Percentiles rank a stretch among this genome's conserved stretches.
Evolutionary conservation across 768 basidiomycete genomes (phyloP).

Genomic region (Suillus alpinus): DNA sequence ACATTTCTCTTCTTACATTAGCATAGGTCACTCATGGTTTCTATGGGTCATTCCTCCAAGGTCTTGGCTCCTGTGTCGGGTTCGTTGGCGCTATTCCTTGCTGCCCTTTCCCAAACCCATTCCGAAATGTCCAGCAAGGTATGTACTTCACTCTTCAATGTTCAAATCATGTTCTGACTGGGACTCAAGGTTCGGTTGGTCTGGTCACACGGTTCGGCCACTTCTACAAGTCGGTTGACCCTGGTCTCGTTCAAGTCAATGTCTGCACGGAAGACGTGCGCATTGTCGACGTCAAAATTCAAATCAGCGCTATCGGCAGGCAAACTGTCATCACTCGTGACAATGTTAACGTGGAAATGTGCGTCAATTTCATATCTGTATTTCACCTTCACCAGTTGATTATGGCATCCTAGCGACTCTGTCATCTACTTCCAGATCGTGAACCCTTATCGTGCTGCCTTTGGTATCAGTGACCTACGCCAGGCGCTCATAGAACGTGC

Average conservation of each 20-base stretch:
- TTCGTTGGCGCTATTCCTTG: constrained; percentile 77
- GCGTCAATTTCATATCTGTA: constrained; percentile 22
- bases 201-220: constrained; percentile 91
- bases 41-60: constrained; percentile 79
- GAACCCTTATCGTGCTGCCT: constrained; percentile 91
- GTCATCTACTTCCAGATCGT: constrained; percentile 92
- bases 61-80: constrained; percentile 66
- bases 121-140: constrained; percentile 85
- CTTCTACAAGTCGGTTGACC: constrained; percentile 95
- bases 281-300: constrained; percentile 93
- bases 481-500: constrained; percentile 81
- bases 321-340: constrained; percentile 93
- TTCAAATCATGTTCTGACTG: constrained; percentile 16
- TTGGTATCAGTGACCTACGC: constrained; percentile 88
- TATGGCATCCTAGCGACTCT: constrained; percentile 60
- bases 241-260: constrained; percentile 88
- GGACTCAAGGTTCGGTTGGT: constrained; percentile 71
- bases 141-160: constrained; percentile 12
- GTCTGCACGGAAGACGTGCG: constrained; percentile 89
- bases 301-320: constrained; percentile 83
- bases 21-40: constrained; percentile 75
- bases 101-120: constrained; percentile 82
- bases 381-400: constrained; percentile 5
- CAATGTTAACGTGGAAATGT: constrained; percentile 95
- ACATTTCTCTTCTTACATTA: constrained; percentile 2